A percentile compares a stretch with the other conserved stretches of the same genome.
Conservation (phyloP, 176 grass and related monocot genomes). For the Oryza coarctata region DNA sequence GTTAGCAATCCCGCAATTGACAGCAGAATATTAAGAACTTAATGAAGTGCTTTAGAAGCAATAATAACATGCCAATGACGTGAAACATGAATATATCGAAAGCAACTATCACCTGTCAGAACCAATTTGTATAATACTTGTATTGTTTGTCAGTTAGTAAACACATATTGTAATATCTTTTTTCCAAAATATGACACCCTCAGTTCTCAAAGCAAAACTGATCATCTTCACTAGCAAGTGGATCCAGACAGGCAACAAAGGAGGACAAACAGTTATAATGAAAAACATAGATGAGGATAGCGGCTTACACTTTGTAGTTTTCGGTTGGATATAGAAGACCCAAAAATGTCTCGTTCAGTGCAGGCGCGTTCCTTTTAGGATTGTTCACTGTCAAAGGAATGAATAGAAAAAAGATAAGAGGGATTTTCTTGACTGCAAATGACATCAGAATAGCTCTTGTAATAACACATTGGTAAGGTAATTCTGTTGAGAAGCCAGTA, state of each 20-base stretch:
- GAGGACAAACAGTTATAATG: neutral
- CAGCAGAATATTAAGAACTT: neutral
- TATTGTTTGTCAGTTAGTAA: neutral
- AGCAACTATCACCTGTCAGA: neutral
- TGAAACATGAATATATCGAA: neutral
- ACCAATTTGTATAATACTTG: neutral
- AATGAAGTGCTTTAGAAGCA: neutral
- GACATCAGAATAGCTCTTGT: neutral
- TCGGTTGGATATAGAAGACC: constrained; percentile 94
- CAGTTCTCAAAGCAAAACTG: neutral
- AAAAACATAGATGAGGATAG: constrained; percentile 29
- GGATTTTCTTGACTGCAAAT: neutral
- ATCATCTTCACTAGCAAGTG: neutral
- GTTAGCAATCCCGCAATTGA: neutral
- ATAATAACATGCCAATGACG: neutral
- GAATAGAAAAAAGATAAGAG: constrained; percentile 1
- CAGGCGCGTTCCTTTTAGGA: constrained; percentile 82
- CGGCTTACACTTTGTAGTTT: constrained; percentile 96
- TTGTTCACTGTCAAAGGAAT: constrained; percentile 78
- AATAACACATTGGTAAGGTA: neutral
- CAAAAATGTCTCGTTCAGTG: constrained; percentile 90
- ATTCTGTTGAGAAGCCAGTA: neutral
- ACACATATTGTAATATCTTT: neutral
- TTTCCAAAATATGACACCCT: neutral
- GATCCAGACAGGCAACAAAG: neutral